A percentile compares a stretch with the other conserved stretches of the same genome.
These are phyloP conservation scores for Quercus rubra DNA, from an alignment of 306 rosid genomes.

Conservation along the genomic window DNA sequence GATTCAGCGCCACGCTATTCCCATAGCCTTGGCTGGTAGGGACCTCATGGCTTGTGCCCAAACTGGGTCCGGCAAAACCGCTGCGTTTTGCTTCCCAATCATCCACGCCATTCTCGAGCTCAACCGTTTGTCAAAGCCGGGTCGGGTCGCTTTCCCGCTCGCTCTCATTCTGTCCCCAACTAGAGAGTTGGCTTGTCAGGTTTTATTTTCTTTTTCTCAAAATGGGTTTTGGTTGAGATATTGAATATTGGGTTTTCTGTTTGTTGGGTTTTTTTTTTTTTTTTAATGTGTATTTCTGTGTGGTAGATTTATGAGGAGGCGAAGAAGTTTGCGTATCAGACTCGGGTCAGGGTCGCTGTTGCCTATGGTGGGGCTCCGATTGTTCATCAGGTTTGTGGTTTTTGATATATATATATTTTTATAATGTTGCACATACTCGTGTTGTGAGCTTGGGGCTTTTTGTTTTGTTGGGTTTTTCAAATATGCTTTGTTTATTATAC, in stretches of 20 bases:
- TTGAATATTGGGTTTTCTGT: background rate
- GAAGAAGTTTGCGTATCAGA: slow-evolving; percentile 62
- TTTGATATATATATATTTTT: background rate
- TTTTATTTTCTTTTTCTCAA: background rate
- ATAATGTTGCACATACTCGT: background rate
- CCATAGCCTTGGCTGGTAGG: slow-evolving; percentile 66
- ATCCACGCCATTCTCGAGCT: slow-evolving; percentile 71
- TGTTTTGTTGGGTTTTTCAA: background rate
- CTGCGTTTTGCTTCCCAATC: slow-evolving; percentile 89
- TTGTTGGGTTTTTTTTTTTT: background rate
- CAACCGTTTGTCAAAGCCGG: background rate
- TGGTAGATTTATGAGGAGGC: slow-evolving; percentile 81
- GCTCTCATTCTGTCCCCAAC: slow-evolving; percentile 88
- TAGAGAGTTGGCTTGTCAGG: slow-evolving; percentile 55
- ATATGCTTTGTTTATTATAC: background rate
- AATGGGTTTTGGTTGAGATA: background rate
- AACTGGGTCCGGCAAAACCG: slow-evolving; percentile 89
- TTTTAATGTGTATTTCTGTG: background rate
- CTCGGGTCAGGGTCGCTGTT: slow-evolving; percentile 84
- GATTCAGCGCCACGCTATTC: slow-evolving; percentile 80
- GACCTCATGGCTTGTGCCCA: slow-evolving; percentile 95
- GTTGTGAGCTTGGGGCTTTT: background rate
- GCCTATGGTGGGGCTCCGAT: slow-evolving; percentile 90
- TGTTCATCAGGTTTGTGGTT: slow-evolving; percentile 57
- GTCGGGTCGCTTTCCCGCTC: slow-evolving; percentile 48